phyloP scores from a whole-genome alignment of 768 basidiomycete species.

The Lactarius tabidus region DNA sequence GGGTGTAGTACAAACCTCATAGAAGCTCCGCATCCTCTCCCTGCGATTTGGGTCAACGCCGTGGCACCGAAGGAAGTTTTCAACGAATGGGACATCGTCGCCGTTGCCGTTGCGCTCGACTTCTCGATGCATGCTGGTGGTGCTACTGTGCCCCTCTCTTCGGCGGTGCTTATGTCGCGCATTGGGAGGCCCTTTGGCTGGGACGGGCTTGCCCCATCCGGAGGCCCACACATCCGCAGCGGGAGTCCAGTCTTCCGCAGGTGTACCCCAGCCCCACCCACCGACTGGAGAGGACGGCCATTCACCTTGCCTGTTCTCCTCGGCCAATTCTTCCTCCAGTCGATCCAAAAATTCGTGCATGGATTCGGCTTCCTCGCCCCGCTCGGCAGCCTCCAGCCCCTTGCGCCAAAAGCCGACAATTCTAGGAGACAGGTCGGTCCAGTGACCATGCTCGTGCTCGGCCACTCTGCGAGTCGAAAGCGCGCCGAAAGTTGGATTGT shows the following conservation, averaged over 20 bases:
- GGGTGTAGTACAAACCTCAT: constrained; percentile 38
- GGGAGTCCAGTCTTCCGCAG: constrained; percentile 23
- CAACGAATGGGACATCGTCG: constrained; percentile 39
- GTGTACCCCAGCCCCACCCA: constrained; percentile 21
- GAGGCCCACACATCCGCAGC: constrained; percentile 17
- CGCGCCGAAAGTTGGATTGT: neutral
- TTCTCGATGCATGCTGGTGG: constrained; percentile 21
- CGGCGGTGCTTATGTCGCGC: constrained; percentile 1
- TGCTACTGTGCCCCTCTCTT: constrained; percentile 17
- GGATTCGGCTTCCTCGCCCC: constrained; percentile 23
- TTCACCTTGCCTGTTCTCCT: neutral
- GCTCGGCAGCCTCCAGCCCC: constrained; percentile 23
- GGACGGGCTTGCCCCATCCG: constrained; percentile 9
- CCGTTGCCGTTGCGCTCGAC: neutral
- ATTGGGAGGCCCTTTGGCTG: neutral
- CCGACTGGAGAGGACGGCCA: constrained; percentile 9
- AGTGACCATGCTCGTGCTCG: constrained; percentile 18
- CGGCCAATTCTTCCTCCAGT: constrained; percentile 16
- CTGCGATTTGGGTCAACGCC: constrained; percentile 39
- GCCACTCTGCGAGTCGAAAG: constrained; percentile 7
- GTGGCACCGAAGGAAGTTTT: constrained; percentile 41
- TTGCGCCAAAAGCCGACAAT: constrained; percentile 22
- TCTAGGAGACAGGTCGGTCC: constrained; percentile 22
- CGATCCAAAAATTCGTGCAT: constrained; percentile 25
- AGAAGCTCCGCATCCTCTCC: constrained; percentile 48